Percentiles rank a stretch among this genome's conserved stretches.
These are phyloP conservation scores for Fraxinus floribunda DNA, from an alignment of 305 asterid genomes.

Conservation along the genomic window DNA sequence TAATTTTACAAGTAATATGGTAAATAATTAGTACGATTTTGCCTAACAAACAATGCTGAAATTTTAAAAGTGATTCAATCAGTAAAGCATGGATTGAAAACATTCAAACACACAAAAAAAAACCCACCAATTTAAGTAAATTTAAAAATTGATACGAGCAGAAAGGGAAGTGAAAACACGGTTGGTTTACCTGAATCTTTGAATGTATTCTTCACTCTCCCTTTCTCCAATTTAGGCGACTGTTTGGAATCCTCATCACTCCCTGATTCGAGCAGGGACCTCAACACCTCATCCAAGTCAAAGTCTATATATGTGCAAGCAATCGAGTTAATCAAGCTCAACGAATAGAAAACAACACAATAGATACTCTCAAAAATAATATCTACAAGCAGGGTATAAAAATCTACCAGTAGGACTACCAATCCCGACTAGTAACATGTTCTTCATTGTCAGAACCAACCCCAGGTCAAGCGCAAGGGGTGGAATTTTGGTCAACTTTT, in stretches of 20 bases:
- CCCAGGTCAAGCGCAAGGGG: no score
- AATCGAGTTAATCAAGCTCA: no score
- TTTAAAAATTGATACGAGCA: neutral
- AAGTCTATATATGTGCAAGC: no score
- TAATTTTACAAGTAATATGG: neutral
- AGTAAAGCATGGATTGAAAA: neutral
- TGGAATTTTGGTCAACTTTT: no score
- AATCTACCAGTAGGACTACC: no score
- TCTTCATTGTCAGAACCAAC: no score
- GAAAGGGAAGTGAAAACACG: neutral
- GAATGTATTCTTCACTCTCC: slow-evolving; percentile 11
- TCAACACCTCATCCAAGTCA: no score
- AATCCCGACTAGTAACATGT: no score
- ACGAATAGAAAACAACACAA: no score
- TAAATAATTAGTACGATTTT: neutral
- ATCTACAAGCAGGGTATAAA: no score
- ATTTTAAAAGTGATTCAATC: neutral
- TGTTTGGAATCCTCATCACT: slow-evolving; percentile 19
- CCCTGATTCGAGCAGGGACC: no score
- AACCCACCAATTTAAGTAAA: neutral
- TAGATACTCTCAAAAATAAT: no score
- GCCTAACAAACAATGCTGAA: neutral
- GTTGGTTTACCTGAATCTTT: slow-evolving; percentile 15
- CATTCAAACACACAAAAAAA: neutral
- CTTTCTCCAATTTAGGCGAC: neutral